Percentiles rank a stretch among this genome's conserved stretches.
Evolutionary conservation across 129 eudicot species (phyloP).

Genomic region (Smallanthus sonchifolius): DNA sequence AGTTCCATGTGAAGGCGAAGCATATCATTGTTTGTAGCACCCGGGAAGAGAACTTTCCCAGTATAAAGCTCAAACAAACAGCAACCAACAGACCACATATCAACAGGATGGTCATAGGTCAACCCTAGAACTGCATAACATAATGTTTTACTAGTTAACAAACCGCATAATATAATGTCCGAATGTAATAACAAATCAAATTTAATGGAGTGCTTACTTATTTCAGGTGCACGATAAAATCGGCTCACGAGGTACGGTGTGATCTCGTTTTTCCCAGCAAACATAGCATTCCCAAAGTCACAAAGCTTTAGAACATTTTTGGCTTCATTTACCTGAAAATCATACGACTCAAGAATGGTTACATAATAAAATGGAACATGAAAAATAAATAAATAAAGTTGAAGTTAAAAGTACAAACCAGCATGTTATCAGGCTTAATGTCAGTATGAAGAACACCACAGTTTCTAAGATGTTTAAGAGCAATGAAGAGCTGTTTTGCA

Average conservation of each 20-base stretch:
- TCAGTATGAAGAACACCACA: slow-evolving; percentile 98
- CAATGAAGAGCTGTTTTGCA: slow-evolving; percentile 95
- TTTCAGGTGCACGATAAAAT: slow-evolving; percentile 98
- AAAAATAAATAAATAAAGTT: background rate
- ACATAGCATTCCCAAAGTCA: slow-evolving; percentile 98
- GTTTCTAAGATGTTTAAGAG: slow-evolving; percentile 86
- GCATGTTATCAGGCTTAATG: slow-evolving; percentile 98
- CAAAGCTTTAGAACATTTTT: slow-evolving; percentile 96
- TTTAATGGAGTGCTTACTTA: slow-evolving; percentile 52
- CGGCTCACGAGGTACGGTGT: slow-evolving; percentile 99
- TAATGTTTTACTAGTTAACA: slow-evolving; percentile 8
- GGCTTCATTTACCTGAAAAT: slow-evolving; percentile 74
- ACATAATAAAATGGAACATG: background rate
- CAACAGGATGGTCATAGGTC: slow-evolving; percentile 94
- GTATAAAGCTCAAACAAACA: slow-evolving; percentile 90
- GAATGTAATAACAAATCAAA: no score
- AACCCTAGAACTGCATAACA: slow-evolving; percentile 73
- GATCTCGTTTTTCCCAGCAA: slow-evolving; percentile 96
- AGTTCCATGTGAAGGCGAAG: slow-evolving; percentile 99
- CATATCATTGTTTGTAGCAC: slow-evolving; percentile 97
- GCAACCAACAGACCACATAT: slow-evolving; percentile 99
- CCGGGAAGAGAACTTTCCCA: slow-evolving; percentile 94
- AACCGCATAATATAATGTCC: background rate
- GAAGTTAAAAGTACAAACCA: slow-evolving; percentile 39
- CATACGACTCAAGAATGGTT: background rate